These are phyloP conservation scores for Anaeromyces robustus DNA, from an alignment of 192 early-diverging fungal species.

Conservation along the genomic window DNA sequence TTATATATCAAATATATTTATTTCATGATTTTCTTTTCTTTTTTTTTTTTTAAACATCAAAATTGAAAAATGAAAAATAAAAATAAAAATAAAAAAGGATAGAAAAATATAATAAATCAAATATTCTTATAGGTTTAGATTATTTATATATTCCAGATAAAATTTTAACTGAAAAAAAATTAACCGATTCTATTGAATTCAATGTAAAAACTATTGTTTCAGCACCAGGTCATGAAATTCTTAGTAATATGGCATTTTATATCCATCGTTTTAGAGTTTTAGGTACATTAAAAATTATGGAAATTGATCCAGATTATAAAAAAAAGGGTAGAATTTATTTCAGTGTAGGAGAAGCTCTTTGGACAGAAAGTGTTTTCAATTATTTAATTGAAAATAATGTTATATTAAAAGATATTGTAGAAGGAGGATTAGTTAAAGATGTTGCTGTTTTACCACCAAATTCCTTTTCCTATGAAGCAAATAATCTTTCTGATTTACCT, in stretches of 20 bases:
- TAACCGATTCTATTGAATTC: background rate
- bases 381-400: background rate
- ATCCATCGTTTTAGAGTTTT: background rate
- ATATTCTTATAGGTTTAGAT: background rate
- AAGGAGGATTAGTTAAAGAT: background rate
- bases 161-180: background rate
- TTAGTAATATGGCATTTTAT: background rate
- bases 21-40: no score
- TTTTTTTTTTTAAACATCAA: no score
- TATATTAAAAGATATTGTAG: background rate
- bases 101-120: background rate
- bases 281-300: background rate
- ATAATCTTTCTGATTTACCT: background rate
- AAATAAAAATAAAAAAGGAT: background rate
- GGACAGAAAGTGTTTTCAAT: background rate
- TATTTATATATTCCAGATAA: background rate
- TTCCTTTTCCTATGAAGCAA: background rate
- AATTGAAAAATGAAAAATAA: no score
- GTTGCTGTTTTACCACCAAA: background rate
- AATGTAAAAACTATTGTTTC: background rate
- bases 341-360: background rate
- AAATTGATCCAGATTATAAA: background rate
- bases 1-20: no score
- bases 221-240: background rate
- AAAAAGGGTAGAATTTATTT: background rate